Evolutionary conservation across 2,329 filamentous ascomycete species (phyloP).

Genomic region (Aspergillus terreus): DNA sequence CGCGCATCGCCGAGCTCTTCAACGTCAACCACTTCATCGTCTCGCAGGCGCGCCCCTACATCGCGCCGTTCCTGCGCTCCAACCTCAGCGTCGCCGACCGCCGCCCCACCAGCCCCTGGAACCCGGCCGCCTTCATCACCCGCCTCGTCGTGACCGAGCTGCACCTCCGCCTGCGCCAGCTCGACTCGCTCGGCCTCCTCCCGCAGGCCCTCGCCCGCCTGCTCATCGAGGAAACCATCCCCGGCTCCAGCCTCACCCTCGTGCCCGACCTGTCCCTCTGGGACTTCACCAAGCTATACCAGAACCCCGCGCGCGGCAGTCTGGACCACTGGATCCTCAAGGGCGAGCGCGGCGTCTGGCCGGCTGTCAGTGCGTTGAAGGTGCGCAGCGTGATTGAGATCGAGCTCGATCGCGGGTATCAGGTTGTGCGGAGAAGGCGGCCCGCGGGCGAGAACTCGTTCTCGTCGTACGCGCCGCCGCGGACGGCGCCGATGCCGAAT

Average conservation of each 20-base stretch:
- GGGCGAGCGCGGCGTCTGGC: slow-evolving; percentile 88
- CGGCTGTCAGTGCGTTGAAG: slow-evolving; percentile 75
- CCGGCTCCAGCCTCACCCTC: slow-evolving; percentile 72
- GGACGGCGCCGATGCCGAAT: slow-evolving; percentile 17
- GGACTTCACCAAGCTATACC: slow-evolving; percentile 76
- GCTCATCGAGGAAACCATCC: slow-evolving; percentile 76
- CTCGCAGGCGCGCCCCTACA: slow-evolving; percentile 84
- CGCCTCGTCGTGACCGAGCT: slow-evolving; percentile 72
- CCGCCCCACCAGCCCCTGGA: slow-evolving; percentile 56
- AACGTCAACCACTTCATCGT: slow-evolving; percentile 96
- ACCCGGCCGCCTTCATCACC: slow-evolving; percentile 55
- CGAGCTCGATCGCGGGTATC: slow-evolving; percentile 81
- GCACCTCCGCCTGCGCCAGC: slow-evolving; percentile 73
- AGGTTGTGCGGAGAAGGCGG: slow-evolving; percentile 60
- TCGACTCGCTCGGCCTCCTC: slow-evolving; percentile 72
- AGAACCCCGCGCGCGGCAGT: slow-evolving; percentile 71
- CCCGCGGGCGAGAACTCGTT: slow-evolving; percentile 22
- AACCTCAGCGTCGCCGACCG: slow-evolving; percentile 71
- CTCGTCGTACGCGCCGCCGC: slow-evolving; percentile 2
- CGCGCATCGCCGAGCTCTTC: slow-evolving; percentile 75
- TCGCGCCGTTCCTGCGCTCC: slow-evolving; percentile 78
- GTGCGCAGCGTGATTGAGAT: slow-evolving; percentile 82
- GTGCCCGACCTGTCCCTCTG: slow-evolving; percentile 71
- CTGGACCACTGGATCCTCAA: slow-evolving; percentile 81
- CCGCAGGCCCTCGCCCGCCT: slow-evolving; percentile 69